Percentiles rank a stretch among this genome's conserved stretches.
Conservation (phyloP, 331 rosid genomes). For the Dryas integrifolia region DNA sequence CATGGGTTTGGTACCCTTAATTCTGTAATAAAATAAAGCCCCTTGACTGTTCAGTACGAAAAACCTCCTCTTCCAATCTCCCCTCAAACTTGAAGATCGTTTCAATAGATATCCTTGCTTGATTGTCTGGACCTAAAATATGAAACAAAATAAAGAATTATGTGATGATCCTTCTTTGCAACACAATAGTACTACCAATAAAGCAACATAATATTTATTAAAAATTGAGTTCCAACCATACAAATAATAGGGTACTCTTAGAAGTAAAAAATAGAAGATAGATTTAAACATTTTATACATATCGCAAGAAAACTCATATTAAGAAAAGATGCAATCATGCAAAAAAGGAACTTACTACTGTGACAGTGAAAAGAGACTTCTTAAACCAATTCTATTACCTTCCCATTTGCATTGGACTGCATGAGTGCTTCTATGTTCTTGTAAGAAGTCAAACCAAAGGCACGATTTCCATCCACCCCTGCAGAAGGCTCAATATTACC, state of each 20-base stretch:
- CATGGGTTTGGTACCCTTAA: constrained; percentile 64
- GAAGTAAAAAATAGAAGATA: background rate
- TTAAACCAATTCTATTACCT: constrained; percentile 52
- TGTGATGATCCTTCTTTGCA: background rate
- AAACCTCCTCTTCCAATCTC: constrained; percentile 96
- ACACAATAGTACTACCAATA: background rate
- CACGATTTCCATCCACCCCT: constrained; percentile 48
- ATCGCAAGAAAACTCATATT: background rate
- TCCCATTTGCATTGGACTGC: constrained; percentile 55
- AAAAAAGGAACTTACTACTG: constrained; percentile 6
- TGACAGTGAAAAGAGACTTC: constrained; percentile 1
- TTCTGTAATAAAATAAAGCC: constrained; percentile 66
- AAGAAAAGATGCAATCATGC: background rate
- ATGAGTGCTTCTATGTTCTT: constrained; percentile 53
- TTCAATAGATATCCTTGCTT: constrained; percentile 92
- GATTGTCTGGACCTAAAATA: constrained; percentile 61
- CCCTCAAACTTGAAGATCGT: constrained; percentile 74
- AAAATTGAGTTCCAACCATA: background rate
- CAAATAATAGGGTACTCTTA: background rate
- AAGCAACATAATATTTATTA: background rate
- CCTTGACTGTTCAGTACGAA: constrained; percentile 83
- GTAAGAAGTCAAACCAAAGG: constrained; percentile 58
- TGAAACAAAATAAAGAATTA: constrained; percentile 3
- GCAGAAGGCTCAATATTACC: constrained; percentile 47
- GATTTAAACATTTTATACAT: background rate